phyloP scores from a whole-genome alignment of 257 asterid species.

The Anisodus acutangulus region DNA sequence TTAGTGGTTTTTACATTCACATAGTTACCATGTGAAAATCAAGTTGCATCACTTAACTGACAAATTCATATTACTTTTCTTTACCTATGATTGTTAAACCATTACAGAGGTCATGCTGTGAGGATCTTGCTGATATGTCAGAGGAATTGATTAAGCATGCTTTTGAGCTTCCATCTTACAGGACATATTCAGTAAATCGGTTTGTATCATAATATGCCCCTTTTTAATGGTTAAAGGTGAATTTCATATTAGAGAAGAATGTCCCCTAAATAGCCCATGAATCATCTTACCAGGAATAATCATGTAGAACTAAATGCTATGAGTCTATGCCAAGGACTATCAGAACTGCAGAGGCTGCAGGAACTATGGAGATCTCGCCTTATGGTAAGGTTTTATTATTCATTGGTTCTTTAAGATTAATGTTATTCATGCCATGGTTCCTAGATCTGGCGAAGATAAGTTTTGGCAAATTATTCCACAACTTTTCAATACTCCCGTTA shows the following conservation, averaged over 20 bases:
- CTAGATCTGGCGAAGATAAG: conserved; percentile 1
- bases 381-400: conserved; percentile 56
- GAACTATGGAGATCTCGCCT: conserved; percentile 68
- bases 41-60: conserved; percentile 10
- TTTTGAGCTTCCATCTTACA: conserved; percentile 60
- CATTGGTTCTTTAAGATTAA: conserved; percentile 11
- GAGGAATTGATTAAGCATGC: conserved; percentile 50
- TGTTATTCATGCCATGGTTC: not conserved
- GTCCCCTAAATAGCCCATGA: conserved; percentile 36
- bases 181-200: conserved; percentile 46
- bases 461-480: not conserved
- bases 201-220: conserved; percentile 24
- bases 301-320: conserved; percentile 41
- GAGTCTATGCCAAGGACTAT: conserved; percentile 49
- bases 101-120: conserved; percentile 56
- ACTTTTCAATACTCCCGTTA: not conserved
- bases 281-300: conserved; percentile 43
- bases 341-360: conserved; percentile 64
- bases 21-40: conserved; percentile 18
- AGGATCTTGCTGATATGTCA: conserved; percentile 44
- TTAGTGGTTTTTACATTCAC: not conserved
- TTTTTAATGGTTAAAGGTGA: conserved; percentile 4
- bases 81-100: conserved; percentile 19
- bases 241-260: conserved; percentile 26
- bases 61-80: not conserved